Evolutionary conservation across 2,329 filamentous ascomycete genomes (phyloP).

Genomic region (Cercospora canescens): DNA sequence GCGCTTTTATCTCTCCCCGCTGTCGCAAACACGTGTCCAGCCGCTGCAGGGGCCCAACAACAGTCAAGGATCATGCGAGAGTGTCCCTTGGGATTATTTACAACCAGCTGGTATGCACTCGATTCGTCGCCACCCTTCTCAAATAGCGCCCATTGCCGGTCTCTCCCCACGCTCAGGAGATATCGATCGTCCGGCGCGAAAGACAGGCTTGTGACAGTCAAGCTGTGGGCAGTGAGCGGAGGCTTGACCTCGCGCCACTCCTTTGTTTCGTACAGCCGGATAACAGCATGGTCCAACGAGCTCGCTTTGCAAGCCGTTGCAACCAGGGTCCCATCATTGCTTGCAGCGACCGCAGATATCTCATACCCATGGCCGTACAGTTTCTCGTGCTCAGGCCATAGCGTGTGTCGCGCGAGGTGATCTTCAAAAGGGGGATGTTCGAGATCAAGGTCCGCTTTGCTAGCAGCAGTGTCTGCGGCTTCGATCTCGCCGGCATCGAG

Average conservation of each 20-base stretch:
- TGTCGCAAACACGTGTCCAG: conserved; percentile 68
- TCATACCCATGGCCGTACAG: conserved; percentile 98
- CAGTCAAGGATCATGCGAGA: conserved; percentile 88
- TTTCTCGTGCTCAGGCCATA: conserved; percentile 96
- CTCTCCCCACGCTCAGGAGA: conserved; percentile 85
- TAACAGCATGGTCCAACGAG: conserved; percentile 90
- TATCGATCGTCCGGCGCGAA: conserved; percentile 75
- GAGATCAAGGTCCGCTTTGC: conserved; percentile 64
- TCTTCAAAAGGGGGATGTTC: conserved; percentile 84
- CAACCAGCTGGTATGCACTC: conserved; percentile 57
- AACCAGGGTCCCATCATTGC: conserved; percentile 71
- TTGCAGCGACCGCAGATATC: conserved; percentile 81
- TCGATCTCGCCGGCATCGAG: conserved; percentile 55
- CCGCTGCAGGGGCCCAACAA: conserved; percentile 68
- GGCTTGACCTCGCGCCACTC: conserved; percentile 87
- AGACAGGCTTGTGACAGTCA: conserved; percentile 79
- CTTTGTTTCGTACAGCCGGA: conserved; percentile 83
- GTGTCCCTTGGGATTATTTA: conserved; percentile 80
- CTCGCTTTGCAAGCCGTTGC: conserved; percentile 93
- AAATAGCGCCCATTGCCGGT: conserved; percentile 89
- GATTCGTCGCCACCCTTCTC: conserved; percentile 47
- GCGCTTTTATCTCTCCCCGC: conserved; percentile 87
- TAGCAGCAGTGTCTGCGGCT: conserved; percentile 57
- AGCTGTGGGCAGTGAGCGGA: conserved; percentile 76
- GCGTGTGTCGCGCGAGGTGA: conserved; percentile 80